A percentile compares a stretch with the other conserved stretches of the same genome.
Evolutionary conservation across 371 early-diverging fungal genomes (phyloP).

Genomic region (Mucor ambiguus): DNA sequence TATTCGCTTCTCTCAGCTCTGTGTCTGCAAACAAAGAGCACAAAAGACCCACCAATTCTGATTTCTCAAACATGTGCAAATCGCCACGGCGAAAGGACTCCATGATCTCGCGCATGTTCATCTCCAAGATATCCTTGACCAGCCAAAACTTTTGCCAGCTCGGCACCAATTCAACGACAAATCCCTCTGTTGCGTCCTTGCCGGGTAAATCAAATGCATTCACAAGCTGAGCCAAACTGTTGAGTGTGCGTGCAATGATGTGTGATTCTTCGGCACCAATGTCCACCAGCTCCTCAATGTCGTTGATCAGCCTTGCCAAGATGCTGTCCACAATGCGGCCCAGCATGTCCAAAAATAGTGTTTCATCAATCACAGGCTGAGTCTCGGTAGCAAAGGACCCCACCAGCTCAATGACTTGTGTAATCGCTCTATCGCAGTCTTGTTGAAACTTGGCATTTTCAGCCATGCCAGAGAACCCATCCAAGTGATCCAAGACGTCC

Average conservation of each 20-base stretch:
- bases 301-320: conserved; percentile 47
- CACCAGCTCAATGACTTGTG: conserved; percentile 52
- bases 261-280: conserved; percentile 75
- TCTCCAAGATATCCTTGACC: conserved; percentile 65
- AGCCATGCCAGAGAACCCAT: conserved; percentile 57
- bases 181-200: conserved; percentile 37
- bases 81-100: conserved; percentile 55
- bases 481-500: conserved; percentile 34
- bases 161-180: conserved; percentile 41
- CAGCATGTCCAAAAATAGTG: conserved; percentile 36
- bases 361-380: conserved; percentile 25
- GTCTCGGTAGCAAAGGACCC: conserved; percentile 47
- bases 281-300: conserved; percentile 60
- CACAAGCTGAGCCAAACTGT: conserved; percentile 55
- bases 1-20: conserved; percentile 57
- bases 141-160: conserved; percentile 64
- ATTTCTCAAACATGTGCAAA: conserved; percentile 57
- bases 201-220: conserved; percentile 53
- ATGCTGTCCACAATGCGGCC: conserved; percentile 52
- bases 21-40: conserved; percentile 77
- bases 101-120: conserved; percentile 75
- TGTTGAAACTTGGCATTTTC: conserved; percentile 44
- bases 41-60: conserved; percentile 59
- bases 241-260: conserved; percentile 53
- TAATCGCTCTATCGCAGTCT: conserved; percentile 51